Base-by-base conservation (phyloP, 2,329 filamentous ascomycete genomes). In the Fusarium guadeloupense region DNA sequence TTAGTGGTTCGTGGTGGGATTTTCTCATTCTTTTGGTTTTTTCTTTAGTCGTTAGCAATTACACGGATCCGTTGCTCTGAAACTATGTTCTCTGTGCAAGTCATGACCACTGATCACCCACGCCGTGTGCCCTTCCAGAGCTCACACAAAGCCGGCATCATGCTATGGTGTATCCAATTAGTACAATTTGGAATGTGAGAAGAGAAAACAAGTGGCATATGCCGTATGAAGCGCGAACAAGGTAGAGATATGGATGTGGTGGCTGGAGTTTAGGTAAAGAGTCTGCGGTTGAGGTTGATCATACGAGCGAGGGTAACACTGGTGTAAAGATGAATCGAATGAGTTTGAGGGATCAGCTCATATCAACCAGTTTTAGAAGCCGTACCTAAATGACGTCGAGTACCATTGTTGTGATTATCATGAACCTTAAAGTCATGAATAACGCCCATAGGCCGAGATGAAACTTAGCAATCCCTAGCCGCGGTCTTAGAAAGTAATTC, bases 261-360 rank as follows among this genome's bases (percentile, higher is more conserved):
- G 37, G 31, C 16, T 34, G 28, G 23, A 14, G 20, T 37, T 37
- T 17, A 44, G 39, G 28, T 10, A 23, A 33, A 35, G 46, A 46
- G 41, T 43, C 35, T 19, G 34, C 62, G 28, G n/a, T 26, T 40
- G 37, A 40, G 35, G 44, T 33, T 21, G 33, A 65, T 62, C 40
- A 42, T 58, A 50, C 38, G 57, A 62, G 41, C 23, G 20, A 30
- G n/a, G 38, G 62, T 65, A 31, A 55, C 52, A 65, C 62, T 62
- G 28, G 47, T 50, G 57, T 43, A 30, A 59, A 59, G 43, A 19
- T 42, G 20, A 35, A 31, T 54, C 35, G 26, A 17, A 41, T 44
- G 42, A 31, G 59, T 31, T 12, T 7, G 34, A 33, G 34, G 20
- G 23, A 50, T 35, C 33, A 37, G 31, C 8, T 31, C 40, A 49